These are phyloP conservation scores for Lactifluus rugatus DNA, from an alignment of 768 basidiomycete species.

Conservation along the genomic window DNA sequence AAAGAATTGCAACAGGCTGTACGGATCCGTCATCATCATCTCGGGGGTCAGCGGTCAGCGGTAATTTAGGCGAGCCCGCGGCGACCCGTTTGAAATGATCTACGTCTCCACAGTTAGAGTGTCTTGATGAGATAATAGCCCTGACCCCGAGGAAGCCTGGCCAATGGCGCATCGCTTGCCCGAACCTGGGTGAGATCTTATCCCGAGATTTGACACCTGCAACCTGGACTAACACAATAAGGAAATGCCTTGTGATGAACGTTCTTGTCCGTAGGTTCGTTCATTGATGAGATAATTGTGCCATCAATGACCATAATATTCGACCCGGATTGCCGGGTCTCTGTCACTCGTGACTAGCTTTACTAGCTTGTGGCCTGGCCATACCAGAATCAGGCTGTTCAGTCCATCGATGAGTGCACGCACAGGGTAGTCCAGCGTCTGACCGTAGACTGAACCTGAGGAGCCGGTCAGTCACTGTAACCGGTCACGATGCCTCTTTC, in stretches of 20 bases:
- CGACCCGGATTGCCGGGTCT: not conserved
- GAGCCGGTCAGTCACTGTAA: not conserved
- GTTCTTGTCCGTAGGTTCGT: not conserved
- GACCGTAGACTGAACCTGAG: not conserved
- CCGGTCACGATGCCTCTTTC: not conserved
- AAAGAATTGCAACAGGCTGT: constrained; percentile 24
- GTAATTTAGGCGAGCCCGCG: constrained; percentile 21
- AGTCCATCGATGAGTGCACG: not conserved
- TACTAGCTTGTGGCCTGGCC: not conserved
- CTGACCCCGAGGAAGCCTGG: constrained; percentile 9
- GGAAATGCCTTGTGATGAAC: constrained; percentile 11
- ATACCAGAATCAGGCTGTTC: not conserved
- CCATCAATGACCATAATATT: constrained; percentile 6
- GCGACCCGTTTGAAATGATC: constrained; percentile 17
- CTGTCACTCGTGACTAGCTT: not conserved
- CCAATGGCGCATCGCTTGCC: constrained; percentile 8
- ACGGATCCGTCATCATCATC: constrained; percentile 20
- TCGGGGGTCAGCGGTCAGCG: constrained; percentile 9
- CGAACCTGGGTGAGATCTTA: constrained; percentile 4
- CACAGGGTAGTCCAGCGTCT: not conserved
- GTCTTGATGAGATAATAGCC: constrained; percentile 12
- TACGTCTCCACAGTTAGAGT: constrained; percentile 14
- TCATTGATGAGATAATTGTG: constrained; percentile 13
- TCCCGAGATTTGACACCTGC: constrained; percentile 9
- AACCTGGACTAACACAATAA: constrained; percentile 18